Evolutionary conservation across 75 land plant species (phyloP), one percentile per base, ranked within the genome.

Genomic region (Pinus taeda): DNA sequence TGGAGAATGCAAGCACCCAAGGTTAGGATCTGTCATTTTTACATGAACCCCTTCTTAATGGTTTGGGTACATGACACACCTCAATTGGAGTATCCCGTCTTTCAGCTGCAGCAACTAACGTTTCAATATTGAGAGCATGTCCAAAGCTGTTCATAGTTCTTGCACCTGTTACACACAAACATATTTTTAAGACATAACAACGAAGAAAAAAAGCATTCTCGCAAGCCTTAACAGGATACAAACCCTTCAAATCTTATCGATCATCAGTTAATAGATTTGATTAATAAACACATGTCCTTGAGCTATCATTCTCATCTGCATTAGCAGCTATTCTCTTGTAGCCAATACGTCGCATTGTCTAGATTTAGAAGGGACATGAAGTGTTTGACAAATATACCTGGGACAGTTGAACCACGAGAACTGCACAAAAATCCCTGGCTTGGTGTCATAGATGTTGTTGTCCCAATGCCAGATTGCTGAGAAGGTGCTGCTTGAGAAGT

Each of bases 21-120:
- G 37, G 30, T 14, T 29, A 1, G 33, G 66, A 29, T 63, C 26
- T 26, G 13, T 45, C 13, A 63, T 13, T 26, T 26, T 13, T 1
- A 26, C 36, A 63, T 7, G 26, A 26, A 26, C 0, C 26, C 26
- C 26, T 26, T 26, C 26, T 26, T 26, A 26, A 26, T 26, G 49
- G 30, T 5, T 22, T 29, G 15, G 74, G 7, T 4, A 71, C 4
- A 74, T 30, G 57, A 61, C 21, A 22, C 57, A 95, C 98, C 90
- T 91, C 99, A 56, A 94, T 90, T 20, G 91, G 92, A 73, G 89
- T 85, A 57, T 94, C 98, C 75, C 97, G 84, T 79, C 84, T 89
- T 84, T 90, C 99, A 76, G 99, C 95, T 24, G 99, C 99, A 77
- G 97, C 95, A 74, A 97, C 93, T 58, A 97, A 85, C 65, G 99